A percentile compares a stretch with the other conserved stretches of the same genome.
phyloP scores from a whole-genome alignment of 768 basidiomycete species.

The Collybia sordida region DNA sequence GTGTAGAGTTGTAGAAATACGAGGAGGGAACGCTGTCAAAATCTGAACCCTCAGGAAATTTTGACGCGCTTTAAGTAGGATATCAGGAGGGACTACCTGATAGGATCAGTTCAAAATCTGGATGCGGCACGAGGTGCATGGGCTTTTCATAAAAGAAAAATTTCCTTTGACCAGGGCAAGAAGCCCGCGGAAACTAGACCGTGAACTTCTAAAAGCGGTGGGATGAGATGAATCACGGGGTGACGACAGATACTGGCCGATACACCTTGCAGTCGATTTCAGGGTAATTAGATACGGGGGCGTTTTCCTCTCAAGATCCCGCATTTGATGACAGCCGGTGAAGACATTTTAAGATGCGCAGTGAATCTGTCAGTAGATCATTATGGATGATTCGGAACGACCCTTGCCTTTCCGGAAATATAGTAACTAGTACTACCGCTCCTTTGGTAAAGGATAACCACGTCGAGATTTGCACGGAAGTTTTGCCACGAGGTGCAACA shows the following conservation, averaged over 20 bases:
- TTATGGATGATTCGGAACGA: neutral
- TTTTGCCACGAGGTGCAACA: slow-evolving; percentile 15
- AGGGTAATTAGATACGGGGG: neutral
- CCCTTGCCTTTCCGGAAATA: neutral
- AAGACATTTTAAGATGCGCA: slow-evolving; percentile 12
- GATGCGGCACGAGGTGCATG: slow-evolving; percentile 31
- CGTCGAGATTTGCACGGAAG: slow-evolving; percentile 31
- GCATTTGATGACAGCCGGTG: neutral
- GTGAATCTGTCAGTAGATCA: slow-evolving; percentile 22
- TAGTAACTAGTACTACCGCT: neutral
- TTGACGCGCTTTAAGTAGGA: slow-evolving; percentile 30
- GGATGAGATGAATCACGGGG: slow-evolving; percentile 31
- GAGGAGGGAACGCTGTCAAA: slow-evolving; percentile 23
- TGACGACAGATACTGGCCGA: slow-evolving; percentile 28
- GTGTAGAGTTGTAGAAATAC: slow-evolving; percentile 16
- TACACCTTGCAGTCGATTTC: slow-evolving; percentile 15
- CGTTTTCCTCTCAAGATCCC: neutral
- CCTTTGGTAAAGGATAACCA: slow-evolving; percentile 14
- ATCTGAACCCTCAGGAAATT: slow-evolving; percentile 13
- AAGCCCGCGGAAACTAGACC: slow-evolving; percentile 42
- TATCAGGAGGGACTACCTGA: slow-evolving; percentile 28
- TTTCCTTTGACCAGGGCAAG: slow-evolving; percentile 34
- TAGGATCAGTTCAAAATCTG: slow-evolving; percentile 36
- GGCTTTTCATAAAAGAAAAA: slow-evolving; percentile 25
- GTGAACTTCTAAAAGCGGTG: slow-evolving; percentile 21